Conservation (phyloP, 2,329 filamentous ascomycete species). For the Nectriaceae sp. region DNA sequence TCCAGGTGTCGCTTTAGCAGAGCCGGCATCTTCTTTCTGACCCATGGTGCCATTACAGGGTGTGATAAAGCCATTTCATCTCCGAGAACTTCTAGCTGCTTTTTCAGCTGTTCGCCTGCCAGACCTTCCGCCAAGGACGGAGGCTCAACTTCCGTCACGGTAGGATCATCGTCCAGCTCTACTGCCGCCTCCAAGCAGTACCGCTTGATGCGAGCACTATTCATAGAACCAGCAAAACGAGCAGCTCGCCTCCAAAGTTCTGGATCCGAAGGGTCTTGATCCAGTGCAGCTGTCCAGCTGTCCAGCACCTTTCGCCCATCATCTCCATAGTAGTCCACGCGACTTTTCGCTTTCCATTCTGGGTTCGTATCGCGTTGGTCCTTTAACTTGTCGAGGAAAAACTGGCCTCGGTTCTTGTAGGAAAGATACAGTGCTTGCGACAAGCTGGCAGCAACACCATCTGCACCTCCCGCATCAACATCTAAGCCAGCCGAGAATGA, state of each 20-base stretch:
- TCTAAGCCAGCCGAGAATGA: slow-evolving; percentile 54
- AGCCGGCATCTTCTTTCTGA: slow-evolving; percentile 52
- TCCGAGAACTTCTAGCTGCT: slow-evolving; percentile 52
- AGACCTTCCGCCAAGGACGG: slow-evolving; percentile 64
- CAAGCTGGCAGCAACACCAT: slow-evolving; percentile 77
- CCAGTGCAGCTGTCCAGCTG: slow-evolving; percentile 60
- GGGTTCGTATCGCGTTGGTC: slow-evolving; percentile 48
- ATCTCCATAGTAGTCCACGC: slow-evolving; percentile 32
- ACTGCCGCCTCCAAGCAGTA: slow-evolving; percentile 68
- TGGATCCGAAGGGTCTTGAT: slow-evolving; percentile 67
- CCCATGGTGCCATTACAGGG: slow-evolving; percentile 60
- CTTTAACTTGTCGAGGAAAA: slow-evolving; percentile 68
- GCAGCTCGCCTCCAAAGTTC: slow-evolving; percentile 65
- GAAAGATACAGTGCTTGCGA: slow-evolving; percentile 90
- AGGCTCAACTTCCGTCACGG: slow-evolving; percentile 62
- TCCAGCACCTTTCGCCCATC: slow-evolving; percentile 50
- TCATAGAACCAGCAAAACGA: slow-evolving; percentile 59
- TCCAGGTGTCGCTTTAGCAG: slow-evolving; percentile 58
- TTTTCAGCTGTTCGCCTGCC: slow-evolving; percentile 63
- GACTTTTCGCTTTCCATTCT: slow-evolving; percentile 41
- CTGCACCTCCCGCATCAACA: slow-evolving; percentile 62
- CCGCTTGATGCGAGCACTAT: slow-evolving; percentile 57
- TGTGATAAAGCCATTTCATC: slow-evolving; percentile 61
- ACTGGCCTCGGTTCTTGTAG: slow-evolving; percentile 95
- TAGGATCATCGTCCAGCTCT: slow-evolving; percentile 67